Evolutionary conservation across 306 rosid species (phyloP).

Genomic region (Clitoria ternatea): DNA sequence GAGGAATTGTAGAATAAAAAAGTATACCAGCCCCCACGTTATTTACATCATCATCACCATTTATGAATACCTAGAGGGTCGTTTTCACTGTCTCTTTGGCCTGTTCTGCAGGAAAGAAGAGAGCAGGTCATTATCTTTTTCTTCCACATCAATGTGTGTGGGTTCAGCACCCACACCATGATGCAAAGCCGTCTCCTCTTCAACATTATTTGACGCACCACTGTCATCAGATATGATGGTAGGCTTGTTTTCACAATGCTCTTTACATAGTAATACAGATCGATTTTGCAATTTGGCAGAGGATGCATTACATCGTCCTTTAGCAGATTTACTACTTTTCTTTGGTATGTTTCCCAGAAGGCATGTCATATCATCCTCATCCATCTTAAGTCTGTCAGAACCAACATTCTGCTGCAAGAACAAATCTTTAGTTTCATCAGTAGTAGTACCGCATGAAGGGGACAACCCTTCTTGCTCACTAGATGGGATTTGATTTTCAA

Average conservation of each 20-base stretch:
- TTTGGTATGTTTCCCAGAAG: too few relatives aligned
- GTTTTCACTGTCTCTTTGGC: slow-evolving; percentile 17
- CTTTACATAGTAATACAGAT: neutral
- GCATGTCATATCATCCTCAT: slow-evolving; percentile 24
- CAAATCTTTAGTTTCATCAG: slow-evolving; percentile 16
- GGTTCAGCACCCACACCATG: slow-evolving; percentile 22
- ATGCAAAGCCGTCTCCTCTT: slow-evolving; percentile 14
- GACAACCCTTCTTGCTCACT: slow-evolving; percentile 1
- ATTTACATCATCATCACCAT: slow-evolving; percentile 7
- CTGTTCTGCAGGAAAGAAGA: slow-evolving; percentile 23
- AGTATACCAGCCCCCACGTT: neutral
- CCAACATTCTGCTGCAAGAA: neutral
- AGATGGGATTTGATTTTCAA: slow-evolving; percentile 27
- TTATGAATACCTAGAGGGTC: neutral
- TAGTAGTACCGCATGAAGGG: neutral
- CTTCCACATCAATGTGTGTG: slow-evolving; percentile 11
- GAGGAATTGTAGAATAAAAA: neutral
- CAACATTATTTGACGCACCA: slow-evolving; percentile 9
- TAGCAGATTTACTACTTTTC: slow-evolving; percentile 11
- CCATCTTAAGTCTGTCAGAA: slow-evolving; percentile 22
- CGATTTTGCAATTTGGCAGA: slow-evolving; percentile 11
- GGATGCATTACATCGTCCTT: slow-evolving; percentile 5
- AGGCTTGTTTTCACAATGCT: neutral
- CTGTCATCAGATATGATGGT: neutral
- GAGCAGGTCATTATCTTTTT: slow-evolving; percentile 6